Percentiles rank a stretch among this genome's conserved stretches.
phyloP scores from a whole-genome alignment of 768 basidiomycete genomes.

The Naganishia vaughanmartiniae region DNA sequence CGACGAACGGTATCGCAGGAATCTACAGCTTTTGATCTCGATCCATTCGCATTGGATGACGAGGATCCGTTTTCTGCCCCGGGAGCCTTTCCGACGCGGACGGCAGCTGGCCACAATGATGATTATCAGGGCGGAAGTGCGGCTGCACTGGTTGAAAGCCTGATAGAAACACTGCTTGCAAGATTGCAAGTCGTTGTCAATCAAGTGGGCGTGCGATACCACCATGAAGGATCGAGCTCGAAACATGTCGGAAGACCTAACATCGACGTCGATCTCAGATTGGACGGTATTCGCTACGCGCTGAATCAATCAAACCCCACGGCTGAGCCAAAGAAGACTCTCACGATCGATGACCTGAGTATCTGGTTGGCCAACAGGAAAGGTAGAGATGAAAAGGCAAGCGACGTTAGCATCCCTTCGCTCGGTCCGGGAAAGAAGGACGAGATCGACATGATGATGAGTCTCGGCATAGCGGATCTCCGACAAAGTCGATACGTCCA shows the following conservation, averaged over 20 bases:
- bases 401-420: not conserved
- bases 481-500: slow-evolving; percentile 39
- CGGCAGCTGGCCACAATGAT: not conserved
- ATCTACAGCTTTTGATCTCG: not conserved
- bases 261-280: slow-evolving; percentile 40
- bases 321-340: not conserved
- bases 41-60: not conserved
- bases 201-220: slow-evolving; percentile 41
- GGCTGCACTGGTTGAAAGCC: slow-evolving; percentile 42
- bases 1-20: not conserved
- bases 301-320: not conserved
- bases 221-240: slow-evolving; percentile 29
- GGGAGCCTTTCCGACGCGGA: slow-evolving; percentile 23
- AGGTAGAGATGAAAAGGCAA: not conserved
- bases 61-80: slow-evolving; percentile 25
- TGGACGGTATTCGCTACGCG: slow-evolving; percentile 41
- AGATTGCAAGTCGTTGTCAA: slow-evolving; percentile 47
- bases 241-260: slow-evolving; percentile 24
- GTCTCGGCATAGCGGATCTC: slow-evolving; percentile 52
- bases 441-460: slow-evolving; percentile 49
- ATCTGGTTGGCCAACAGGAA: slow-evolving; percentile 7
- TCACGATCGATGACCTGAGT: slow-evolving; percentile 7
- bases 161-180: slow-evolving; percentile 51
- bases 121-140: slow-evolving; percentile 35
- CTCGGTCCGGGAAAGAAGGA: slow-evolving; percentile 38